Conservation (phyloP, 345 rosid species). For the Corchorus olitorius region DNA sequence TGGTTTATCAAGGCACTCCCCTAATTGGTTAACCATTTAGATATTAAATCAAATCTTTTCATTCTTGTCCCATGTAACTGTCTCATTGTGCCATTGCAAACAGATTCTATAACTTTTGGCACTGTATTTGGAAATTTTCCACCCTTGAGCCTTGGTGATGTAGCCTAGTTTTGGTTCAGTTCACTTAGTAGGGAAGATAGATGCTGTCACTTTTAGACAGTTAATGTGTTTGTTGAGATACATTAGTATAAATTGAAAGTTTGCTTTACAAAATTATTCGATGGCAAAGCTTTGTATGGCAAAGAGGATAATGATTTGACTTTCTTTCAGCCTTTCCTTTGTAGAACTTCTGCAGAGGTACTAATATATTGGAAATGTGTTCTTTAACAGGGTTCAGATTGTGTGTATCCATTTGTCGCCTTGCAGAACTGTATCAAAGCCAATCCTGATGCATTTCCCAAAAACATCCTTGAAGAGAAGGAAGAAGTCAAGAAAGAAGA, state of each 20-base stretch:
- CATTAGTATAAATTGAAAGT: not conserved
- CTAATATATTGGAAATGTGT: not conserved
- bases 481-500: conserved; percentile 49
- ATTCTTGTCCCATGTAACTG: no score
- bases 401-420: conserved; percentile 78
- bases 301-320: not conserved
- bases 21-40: no score
- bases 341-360: not conserved
- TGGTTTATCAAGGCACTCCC: no score
- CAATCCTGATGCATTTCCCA: conserved; percentile 73
- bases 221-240: not conserved
- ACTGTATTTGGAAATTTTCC: no score
- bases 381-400: conserved; percentile 73
- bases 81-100: no score
- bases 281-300: not conserved
- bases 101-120: no score
- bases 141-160: no score
- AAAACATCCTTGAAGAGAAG: conserved; percentile 45
- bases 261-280: not conserved
- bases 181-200: not conserved
- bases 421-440: conserved; percentile 81
- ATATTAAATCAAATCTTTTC: no score
- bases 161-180: no score
- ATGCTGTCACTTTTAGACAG: not conserved
- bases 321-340: not conserved